Evolutionary conservation across 2,329 filamentous ascomycete species (phyloP).

Genomic region (Ophiostoma piceae): DNA sequence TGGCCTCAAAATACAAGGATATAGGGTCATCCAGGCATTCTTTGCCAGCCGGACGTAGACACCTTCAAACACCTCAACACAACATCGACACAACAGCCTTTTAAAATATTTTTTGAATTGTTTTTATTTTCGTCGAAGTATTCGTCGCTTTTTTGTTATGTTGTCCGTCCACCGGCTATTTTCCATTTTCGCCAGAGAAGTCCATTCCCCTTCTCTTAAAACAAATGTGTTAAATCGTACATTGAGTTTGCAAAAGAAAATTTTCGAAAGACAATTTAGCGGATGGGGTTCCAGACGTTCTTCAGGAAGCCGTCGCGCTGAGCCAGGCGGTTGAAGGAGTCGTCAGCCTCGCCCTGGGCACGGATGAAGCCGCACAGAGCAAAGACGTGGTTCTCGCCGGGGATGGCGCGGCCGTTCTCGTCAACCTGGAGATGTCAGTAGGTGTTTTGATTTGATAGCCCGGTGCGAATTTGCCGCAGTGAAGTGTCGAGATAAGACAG

Average conservation of each 20-base stretch:
- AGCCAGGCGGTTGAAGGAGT: slow-evolving; percentile 88
- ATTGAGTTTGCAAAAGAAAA: slow-evolving; percentile 1
- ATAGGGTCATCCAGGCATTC: slow-evolving; percentile 10
- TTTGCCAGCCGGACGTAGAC: slow-evolving; percentile 6
- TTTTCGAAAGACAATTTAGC: slow-evolving; percentile 41
- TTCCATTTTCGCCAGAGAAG: slow-evolving; percentile 9
- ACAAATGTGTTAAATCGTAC: not conserved
- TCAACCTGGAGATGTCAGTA: slow-evolving; percentile 54
- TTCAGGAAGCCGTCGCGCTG: slow-evolving; percentile 97
- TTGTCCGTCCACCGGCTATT: slow-evolving; percentile 14
- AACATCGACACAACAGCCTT: not conserved
- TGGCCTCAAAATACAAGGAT: slow-evolving; percentile 13
- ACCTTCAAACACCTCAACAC: not conserved
- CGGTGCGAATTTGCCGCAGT: not conserved
- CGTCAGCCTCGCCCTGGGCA: slow-evolving; percentile 96
- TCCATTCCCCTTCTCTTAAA: slow-evolving; percentile 5
- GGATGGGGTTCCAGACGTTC: slow-evolving; percentile 82
- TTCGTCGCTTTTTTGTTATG: slow-evolving; percentile 6
- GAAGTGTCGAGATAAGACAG: not conserved
- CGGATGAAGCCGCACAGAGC: slow-evolving; percentile 97
- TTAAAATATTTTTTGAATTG: not conserved
- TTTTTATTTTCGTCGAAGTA: slow-evolving; percentile 11
- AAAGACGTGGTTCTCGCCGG: slow-evolving; percentile 95
- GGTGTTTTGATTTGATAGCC: not conserved
- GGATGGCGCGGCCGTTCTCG: slow-evolving; percentile 90